Evolutionary conservation across 176 grass and related monocot genomes (phyloP).

Genomic region (Ananas comosus): DNA sequence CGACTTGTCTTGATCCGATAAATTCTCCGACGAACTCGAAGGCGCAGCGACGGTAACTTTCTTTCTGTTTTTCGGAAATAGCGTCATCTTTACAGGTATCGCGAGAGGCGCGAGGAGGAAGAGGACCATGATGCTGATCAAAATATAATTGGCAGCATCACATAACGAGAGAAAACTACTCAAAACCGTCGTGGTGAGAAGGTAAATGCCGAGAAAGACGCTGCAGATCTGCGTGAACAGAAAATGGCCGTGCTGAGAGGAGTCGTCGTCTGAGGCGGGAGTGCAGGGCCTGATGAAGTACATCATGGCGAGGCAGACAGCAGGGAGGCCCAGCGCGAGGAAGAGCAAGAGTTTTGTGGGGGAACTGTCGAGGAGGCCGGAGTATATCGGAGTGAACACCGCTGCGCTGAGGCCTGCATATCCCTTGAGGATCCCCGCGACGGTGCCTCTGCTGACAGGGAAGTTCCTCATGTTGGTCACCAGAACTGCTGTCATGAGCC

Average conservation of each 20-base stretch:
- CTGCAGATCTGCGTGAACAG: constrained; percentile 60
- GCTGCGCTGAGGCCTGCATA: constrained; percentile 70
- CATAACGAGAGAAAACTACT: constrained; percentile 36
- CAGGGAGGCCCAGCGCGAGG: constrained; percentile 60
- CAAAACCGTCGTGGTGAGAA: constrained; percentile 46
- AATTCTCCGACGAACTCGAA: constrained; percentile 2
- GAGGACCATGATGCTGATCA: constrained; percentile 57
- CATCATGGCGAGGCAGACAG: constrained; percentile 53
- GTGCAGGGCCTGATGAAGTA: constrained; percentile 85
- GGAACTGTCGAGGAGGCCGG: constrained; percentile 52
- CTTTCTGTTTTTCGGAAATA: constrained; percentile 52
- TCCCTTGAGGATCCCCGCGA: constrained; percentile 88
- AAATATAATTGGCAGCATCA: constrained; percentile 39
- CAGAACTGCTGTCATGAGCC: constrained; percentile 62
- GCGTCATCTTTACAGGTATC: constrained; percentile 94
- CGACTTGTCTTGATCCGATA: constrained; percentile 23
- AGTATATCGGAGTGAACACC: constrained; percentile 79
- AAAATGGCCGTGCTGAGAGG: constrained; percentile 56
- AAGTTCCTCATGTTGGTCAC: constrained; percentile 99
- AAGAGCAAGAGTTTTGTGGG: constrained; percentile 49
- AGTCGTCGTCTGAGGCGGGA: constrained; percentile 55
- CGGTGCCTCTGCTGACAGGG: constrained; percentile 73
- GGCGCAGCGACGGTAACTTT: neutral
- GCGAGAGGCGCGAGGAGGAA: constrained; percentile 61
- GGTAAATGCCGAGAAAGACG: constrained; percentile 64